phyloP scores from a whole-genome alignment of 805 yeast genomes.

The Ogataea nakhonphanomensis region DNA sequence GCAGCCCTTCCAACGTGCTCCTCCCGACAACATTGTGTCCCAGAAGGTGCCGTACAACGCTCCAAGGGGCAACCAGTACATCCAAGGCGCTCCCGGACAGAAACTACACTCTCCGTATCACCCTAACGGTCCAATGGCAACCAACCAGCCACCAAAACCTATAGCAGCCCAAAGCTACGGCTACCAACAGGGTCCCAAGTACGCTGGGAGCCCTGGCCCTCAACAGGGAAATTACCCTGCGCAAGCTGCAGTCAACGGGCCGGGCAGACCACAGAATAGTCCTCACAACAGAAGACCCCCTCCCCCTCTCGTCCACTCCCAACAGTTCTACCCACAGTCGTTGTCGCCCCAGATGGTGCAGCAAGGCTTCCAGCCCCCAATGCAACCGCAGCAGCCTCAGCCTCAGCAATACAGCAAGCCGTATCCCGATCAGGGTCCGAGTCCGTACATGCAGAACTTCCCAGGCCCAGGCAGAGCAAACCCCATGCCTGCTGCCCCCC shows the following conservation, averaged over 20 bases:
- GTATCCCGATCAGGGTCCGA: slow-evolving; percentile 1
- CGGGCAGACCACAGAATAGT: not conserved
- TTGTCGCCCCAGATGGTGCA: slow-evolving; percentile 1
- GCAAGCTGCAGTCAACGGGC: not conserved
- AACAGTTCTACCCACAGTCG: slow-evolving; percentile 12
- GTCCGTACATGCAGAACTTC: not conserved
- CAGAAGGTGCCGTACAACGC: slow-evolving; percentile 19
- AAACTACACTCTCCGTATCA: slow-evolving; percentile 18
- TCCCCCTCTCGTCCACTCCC: slow-evolving; percentile 13
- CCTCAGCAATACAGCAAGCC: slow-evolving; percentile 12
- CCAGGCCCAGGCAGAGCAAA: not conserved
- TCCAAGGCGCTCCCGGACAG: slow-evolving; percentile 3
- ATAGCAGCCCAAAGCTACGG: not conserved
- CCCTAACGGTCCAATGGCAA: slow-evolving; percentile 8
- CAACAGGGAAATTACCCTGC: not conserved
- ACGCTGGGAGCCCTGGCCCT: not conserved
- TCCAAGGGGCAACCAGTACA: slow-evolving; percentile 6
- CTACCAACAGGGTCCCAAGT: not conserved
- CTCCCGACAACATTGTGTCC: slow-evolving; percentile 24
- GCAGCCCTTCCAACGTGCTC: slow-evolving; percentile 24
- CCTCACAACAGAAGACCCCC: slow-evolving; percentile 9
- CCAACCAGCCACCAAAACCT: not conserved
- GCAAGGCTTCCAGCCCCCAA: slow-evolving; percentile 5
- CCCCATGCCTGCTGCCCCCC: slow-evolving; percentile 1
- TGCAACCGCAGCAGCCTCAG: slow-evolving; percentile 10